Conservation (phyloP, 2,329 filamentous ascomycete species). For the Colletotrichum navitas region DNA sequence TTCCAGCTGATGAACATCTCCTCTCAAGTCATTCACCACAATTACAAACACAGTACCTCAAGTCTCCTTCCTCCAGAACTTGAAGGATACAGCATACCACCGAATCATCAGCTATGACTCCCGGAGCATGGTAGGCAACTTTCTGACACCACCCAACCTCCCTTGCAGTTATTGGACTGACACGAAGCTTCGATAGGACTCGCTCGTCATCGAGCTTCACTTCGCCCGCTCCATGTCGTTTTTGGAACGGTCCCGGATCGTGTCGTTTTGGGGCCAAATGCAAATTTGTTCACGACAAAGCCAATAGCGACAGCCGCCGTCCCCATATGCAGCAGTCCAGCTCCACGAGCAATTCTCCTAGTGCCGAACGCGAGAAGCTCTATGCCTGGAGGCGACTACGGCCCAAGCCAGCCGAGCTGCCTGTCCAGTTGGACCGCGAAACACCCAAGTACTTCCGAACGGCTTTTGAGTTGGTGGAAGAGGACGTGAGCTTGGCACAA, state of each 20-base stretch:
- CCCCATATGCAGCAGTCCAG: neutral
- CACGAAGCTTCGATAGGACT: neutral
- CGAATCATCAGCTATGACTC: neutral
- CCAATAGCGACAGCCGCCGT: no score
- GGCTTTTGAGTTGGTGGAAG: slow-evolving; percentile 7
- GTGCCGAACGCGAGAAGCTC: slow-evolving; percentile 11
- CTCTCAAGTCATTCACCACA: neutral
- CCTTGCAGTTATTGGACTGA: neutral
- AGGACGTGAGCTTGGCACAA: slow-evolving; percentile 21
- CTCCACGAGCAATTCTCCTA: neutral
- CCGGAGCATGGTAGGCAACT: neutral
- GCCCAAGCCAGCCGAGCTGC: neutral
- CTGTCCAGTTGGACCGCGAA: neutral
- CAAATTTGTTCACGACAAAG: slow-evolving; percentile 19
- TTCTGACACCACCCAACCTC: neutral
- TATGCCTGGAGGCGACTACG: slow-evolving; percentile 21
- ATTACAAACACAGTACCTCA: neutral
- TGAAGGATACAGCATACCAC: neutral
- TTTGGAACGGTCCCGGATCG: neutral
- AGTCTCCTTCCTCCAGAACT: neutral
- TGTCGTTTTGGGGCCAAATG: slow-evolving; percentile 10
- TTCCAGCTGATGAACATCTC: neutral
- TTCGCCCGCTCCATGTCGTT: neutral
- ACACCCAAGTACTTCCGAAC: slow-evolving; percentile 19
- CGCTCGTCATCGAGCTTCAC: neutral